These are phyloP conservation scores for Synchytrium microbalum DNA, from an alignment of 371 early-diverging fungal genomes.

Conservation along the genomic window DNA sequence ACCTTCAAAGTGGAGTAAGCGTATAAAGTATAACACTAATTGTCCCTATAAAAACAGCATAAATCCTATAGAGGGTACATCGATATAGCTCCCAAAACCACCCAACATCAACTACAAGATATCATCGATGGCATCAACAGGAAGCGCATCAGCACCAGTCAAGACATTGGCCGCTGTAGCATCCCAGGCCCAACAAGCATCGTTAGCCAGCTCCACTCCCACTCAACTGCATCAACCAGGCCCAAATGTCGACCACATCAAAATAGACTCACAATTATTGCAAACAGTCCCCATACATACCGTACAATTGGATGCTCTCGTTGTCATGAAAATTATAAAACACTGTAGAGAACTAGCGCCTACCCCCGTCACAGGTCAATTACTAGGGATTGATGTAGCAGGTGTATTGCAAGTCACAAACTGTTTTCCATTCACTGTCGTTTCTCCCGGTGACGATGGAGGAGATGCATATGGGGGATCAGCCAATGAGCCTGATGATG, in stretches of 20 bases:
- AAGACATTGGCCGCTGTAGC: neutral
- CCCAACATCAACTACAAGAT: no score
- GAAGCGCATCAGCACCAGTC: no score
- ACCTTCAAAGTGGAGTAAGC: no score
- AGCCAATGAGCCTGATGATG: slow-evolving; percentile 42
- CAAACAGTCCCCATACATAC: slow-evolving; percentile 21
- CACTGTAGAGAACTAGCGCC: slow-evolving; percentile 66
- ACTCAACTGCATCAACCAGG: neutral
- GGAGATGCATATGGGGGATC: slow-evolving; percentile 21
- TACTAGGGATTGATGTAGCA: slow-evolving; percentile 76
- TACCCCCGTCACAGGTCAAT: slow-evolving; percentile 79
- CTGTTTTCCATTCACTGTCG: slow-evolving; percentile 61
- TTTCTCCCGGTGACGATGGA: slow-evolving; percentile 22
- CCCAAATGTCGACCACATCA: neutral
- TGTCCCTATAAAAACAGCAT: no score
- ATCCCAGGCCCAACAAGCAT: neutral
- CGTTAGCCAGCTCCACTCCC: neutral
- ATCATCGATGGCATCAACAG: no score
- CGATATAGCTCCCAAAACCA: no score
- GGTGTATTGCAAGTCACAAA: slow-evolving; percentile 84
- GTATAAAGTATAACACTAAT: no score
- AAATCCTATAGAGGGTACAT: no score
- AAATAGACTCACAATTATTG: slow-evolving; percentile 27
- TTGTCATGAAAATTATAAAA: slow-evolving; percentile 90
- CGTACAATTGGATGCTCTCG: slow-evolving; percentile 42